phyloP scores from a whole-genome alignment of 352 stramenopile genomes.

The Phytophthora rubi region DNA sequence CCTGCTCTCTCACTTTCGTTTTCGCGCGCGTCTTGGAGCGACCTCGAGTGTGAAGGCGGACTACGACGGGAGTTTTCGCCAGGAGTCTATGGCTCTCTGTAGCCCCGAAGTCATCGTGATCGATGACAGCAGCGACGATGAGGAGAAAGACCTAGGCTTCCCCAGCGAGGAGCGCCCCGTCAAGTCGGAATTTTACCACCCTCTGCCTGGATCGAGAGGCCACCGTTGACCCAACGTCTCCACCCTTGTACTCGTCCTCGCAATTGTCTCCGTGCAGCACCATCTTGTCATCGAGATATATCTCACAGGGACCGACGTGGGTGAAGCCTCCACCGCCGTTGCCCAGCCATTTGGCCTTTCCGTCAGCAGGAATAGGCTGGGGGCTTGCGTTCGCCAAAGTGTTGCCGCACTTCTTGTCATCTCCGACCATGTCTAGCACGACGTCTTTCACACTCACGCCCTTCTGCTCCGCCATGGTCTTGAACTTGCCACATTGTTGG shows the following conservation, averaged over 20 bases:
- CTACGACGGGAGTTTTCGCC: too few relatives aligned
- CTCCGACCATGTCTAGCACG: conserved; percentile 28
- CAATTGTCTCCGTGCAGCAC: conserved; percentile 46
- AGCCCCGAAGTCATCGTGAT: too few relatives aligned
- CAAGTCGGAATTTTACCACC: too few relatives aligned
- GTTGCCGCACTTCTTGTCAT: conserved; percentile 34
- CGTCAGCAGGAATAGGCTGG: conserved; percentile 37
- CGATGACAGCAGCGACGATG: too few relatives aligned
- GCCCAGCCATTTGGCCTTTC: conserved; percentile 33
- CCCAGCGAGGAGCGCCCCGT: too few relatives aligned
- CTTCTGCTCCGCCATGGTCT: conserved; percentile 28
- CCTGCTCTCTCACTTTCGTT: too few relatives aligned
- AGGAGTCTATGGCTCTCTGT: too few relatives aligned
- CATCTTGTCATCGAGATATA: conserved; percentile 50
- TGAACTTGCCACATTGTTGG: conserved; percentile 27
- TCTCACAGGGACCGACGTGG: conserved; percentile 44
- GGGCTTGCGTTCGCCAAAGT: conserved; percentile 20
- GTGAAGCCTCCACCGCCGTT: conserved; percentile 38
- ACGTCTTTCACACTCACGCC: conserved; percentile 35
- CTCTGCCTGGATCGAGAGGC: too few relatives aligned
- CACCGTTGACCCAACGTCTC: conserved; percentile 16
- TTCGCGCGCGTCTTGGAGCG: too few relatives aligned
- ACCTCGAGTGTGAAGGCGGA: too few relatives aligned
- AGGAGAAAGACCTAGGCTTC: too few relatives aligned
- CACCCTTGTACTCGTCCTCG: conserved; percentile 38